phyloP scores from a whole-genome alignment of 2,329 filamentous ascomycete species.

The Pseudopyricularia javanii region DNA sequence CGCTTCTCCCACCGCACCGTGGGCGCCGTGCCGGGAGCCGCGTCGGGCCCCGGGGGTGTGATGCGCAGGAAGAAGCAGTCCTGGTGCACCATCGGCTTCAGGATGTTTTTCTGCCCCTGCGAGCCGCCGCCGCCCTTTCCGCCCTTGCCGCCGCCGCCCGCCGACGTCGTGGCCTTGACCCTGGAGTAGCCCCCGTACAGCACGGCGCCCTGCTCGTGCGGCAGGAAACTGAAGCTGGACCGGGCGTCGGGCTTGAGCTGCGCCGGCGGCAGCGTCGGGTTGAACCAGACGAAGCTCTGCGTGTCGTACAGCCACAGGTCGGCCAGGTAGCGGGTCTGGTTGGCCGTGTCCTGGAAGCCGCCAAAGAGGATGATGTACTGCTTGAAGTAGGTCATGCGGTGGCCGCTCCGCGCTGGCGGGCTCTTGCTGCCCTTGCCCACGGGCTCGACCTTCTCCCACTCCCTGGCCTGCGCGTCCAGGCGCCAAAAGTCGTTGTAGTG shows the following conservation, averaged over 20 bases:
- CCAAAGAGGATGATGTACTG: conserved; percentile 94
- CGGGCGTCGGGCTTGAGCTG: conserved; percentile 81
- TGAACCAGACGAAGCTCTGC: conserved; percentile 72
- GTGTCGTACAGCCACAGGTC: conserved; percentile 97
- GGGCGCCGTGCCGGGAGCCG: conserved; percentile 52
- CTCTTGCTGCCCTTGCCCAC: conserved; percentile 67
- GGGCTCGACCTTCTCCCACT: conserved; percentile 83
- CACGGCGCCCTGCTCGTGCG: conserved; percentile 80
- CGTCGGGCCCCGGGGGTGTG: conserved; percentile 56
- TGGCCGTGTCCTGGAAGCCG: conserved; percentile 93
- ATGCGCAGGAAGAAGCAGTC: conserved; percentile 91
- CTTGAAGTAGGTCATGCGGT: conserved; percentile 94
- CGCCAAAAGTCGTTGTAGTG: conserved; percentile 99
- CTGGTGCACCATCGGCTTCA: conserved; percentile 83
- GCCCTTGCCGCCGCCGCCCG: conserved; percentile 53
- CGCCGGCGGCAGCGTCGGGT: conserved; percentile 60
- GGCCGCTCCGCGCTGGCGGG: conserved; percentile 78
- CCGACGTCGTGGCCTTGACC: conserved; percentile 57
- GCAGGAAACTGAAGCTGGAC: conserved; percentile 83
- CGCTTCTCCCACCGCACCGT: conserved; percentile 81
- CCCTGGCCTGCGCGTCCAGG: conserved; percentile 68
- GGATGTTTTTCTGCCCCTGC: conserved; percentile 54
- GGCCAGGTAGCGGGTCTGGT: conserved; percentile 84
- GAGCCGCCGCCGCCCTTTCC: conserved; percentile 20
- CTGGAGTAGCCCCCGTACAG: conserved; percentile 90